Conservation (phyloP, 768 basidiomycete genomes). For the Termitomyces sp. region DNA sequence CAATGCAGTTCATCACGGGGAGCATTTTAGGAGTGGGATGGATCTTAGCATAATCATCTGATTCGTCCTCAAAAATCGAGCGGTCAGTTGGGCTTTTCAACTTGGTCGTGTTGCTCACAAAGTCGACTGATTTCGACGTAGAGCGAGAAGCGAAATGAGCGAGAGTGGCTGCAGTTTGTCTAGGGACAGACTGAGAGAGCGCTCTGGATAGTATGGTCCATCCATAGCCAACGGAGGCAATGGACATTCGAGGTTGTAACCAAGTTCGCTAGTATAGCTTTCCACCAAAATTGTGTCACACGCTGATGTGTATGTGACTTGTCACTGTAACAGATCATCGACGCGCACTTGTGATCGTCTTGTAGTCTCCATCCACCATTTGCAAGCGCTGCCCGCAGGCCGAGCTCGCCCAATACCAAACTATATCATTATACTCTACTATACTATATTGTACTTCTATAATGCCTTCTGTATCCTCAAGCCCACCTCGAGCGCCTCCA, state of each 20-base stretch:
- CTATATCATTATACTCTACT: slow-evolving; percentile 24
- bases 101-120: not conserved
- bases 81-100: not conserved
- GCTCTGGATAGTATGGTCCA: slow-evolving; percentile 11
- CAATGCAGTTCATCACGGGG: slow-evolving; percentile 20
- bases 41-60: slow-evolving; percentile 23
- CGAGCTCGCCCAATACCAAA: slow-evolving; percentile 32
- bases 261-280: not conserved
- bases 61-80: slow-evolving; percentile 24
- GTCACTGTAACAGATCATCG: not conserved
- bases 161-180: slow-evolving; percentile 4
- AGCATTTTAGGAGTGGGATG: slow-evolving; percentile 9
- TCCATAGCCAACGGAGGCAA: slow-evolving; percentile 20
- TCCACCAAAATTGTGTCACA: slow-evolving; percentile 8
- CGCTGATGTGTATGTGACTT: slow-evolving; percentile 1
- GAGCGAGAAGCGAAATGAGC: slow-evolving; percentile 4
- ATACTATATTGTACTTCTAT: slow-evolving; percentile 19
- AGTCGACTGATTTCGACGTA: not conserved
- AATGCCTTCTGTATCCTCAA: slow-evolving; percentile 36
- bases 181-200: slow-evolving; percentile 7
- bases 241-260: slow-evolving; percentile 24
- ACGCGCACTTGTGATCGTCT: not conserved
- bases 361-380: slow-evolving; percentile 4
- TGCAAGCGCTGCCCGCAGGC: slow-evolving; percentile 33
- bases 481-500: slow-evolving; percentile 67